Percentiles rank a stretch among this genome's conserved stretches.
Conservation (phyloP, 2,329 filamentous ascomycete genomes). For the Colletotrichum caudatum region DNA sequence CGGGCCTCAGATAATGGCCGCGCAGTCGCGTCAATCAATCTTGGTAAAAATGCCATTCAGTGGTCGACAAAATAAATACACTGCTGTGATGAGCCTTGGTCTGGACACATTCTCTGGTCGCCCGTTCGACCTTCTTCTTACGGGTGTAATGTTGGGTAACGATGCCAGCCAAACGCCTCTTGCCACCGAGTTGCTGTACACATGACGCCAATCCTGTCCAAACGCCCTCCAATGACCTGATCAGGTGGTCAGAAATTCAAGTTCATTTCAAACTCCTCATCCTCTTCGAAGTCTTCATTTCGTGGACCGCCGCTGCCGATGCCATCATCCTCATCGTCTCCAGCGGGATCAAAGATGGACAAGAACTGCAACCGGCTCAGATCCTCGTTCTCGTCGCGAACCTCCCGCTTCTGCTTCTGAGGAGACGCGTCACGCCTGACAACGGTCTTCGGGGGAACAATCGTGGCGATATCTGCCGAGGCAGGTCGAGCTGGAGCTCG, state of each 20-base stretch:
- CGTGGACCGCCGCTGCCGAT: constrained; percentile 47
- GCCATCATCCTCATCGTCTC: constrained; percentile 59
- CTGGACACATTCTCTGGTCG: constrained; percentile 1
- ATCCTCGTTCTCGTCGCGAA: constrained; percentile 48
- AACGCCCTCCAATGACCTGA: constrained; percentile 26
- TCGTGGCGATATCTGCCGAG: constrained; percentile 13
- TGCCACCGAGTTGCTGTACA: constrained; percentile 21
- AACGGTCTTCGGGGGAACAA: constrained; percentile 12
- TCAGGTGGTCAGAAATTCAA: constrained; percentile 46
- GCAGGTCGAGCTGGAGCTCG: constrained; percentile 35
- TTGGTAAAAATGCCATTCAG: constrained; percentile 8
- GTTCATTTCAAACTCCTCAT: constrained; percentile 68
- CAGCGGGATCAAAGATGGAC: constrained; percentile 67
- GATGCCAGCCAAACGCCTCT: constrained; percentile 36
- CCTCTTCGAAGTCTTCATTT: constrained; percentile 61
- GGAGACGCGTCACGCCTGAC: constrained; percentile 37
- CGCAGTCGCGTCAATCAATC: not conserved
- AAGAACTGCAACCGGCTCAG: constrained; percentile 64
- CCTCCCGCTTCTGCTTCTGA: constrained; percentile 39
- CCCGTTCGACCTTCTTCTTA: constrained; percentile 15
- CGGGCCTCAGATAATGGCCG: constrained; percentile 13
- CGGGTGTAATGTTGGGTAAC: constrained; percentile 27
- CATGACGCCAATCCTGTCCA: constrained; percentile 29
- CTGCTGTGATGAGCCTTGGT: constrained; percentile 17
- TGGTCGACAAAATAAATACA: constrained; percentile 28